A percentile compares a stretch with the other conserved stretches of the same genome.
phyloP scores from a whole-genome alignment of 2,329 filamentous ascomycete genomes.

The Clonostachys solani region DNA sequence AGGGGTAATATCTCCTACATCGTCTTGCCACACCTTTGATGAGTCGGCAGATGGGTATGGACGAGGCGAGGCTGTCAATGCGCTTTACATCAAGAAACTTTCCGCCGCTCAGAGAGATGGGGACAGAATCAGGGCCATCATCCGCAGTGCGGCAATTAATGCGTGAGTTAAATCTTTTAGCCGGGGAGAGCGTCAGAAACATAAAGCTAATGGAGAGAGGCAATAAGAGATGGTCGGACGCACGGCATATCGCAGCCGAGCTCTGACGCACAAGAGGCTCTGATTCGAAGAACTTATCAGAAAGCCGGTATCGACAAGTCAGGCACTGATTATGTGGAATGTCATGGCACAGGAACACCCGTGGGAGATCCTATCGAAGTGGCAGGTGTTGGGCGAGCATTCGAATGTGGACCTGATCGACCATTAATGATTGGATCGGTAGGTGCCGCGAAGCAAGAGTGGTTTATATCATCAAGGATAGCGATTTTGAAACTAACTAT shows the following conservation, averaged over 20 bases:
- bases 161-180: too few relatives aligned
- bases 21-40: slow-evolving; percentile 43
- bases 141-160: slow-evolving; percentile 45
- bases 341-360: slow-evolving; percentile 55
- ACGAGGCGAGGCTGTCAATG: slow-evolving; percentile 53
- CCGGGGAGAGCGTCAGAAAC: too few relatives aligned
- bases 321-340: slow-evolving; percentile 34
- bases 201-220: too few relatives aligned
- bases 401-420: too few relatives aligned
- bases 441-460: too few relatives aligned
- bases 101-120: slow-evolving; percentile 49
- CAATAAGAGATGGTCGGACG: slow-evolving; percentile 52
- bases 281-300: slow-evolving; percentile 30
- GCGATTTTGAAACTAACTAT: too few relatives aligned
- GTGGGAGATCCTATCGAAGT: slow-evolving; percentile 54
- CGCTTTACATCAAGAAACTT: slow-evolving; percentile 52
- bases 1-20: slow-evolving; percentile 20
- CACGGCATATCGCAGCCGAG: slow-evolving; percentile 48
- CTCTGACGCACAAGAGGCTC: slow-evolving; percentile 35
- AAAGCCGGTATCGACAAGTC: slow-evolving; percentile 15
- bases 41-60: slow-evolving; percentile 51
- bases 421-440: too few relatives aligned
- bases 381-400: too few relatives aligned
- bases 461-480: too few relatives aligned
- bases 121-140: slow-evolving; percentile 45